Evolutionary conservation across 176 grass and related monocot species (phyloP).

Genomic region (Phoenix dactylifera): DNA sequence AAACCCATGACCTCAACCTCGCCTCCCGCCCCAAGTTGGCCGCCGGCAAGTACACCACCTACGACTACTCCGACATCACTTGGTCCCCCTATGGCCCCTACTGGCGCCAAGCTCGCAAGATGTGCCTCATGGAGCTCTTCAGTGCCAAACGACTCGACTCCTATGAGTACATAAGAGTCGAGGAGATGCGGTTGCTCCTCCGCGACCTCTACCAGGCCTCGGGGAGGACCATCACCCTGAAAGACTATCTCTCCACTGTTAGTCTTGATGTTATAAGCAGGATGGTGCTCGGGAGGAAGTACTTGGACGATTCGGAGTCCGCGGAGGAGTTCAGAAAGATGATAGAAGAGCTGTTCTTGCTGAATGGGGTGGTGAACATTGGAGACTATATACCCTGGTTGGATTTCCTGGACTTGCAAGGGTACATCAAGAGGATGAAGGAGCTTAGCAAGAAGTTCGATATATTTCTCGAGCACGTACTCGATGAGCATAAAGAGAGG

Average conservation of each 20-base stretch:
- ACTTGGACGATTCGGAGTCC: background rate
- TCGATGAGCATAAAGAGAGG: constrained; percentile 4
- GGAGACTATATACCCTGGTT: constrained; percentile 8
- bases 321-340: constrained; percentile 11
- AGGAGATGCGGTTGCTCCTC: constrained; percentile 50
- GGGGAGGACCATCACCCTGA: constrained; percentile 5
- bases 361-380: constrained; percentile 6
- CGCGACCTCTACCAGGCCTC: constrained; percentile 27
- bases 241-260: background rate
- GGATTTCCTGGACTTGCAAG: constrained; percentile 8
- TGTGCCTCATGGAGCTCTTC: constrained; percentile 87
- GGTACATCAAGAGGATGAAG: constrained; percentile 16
- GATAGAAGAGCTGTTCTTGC: constrained; percentile 7
- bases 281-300: constrained; percentile 8
- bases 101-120: constrained; percentile 64
- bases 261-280: constrained; percentile 1
- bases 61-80: constrained; percentile 68
- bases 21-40: constrained; percentile 45
- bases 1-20: too few relatives aligned
- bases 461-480: background rate
- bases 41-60: constrained; percentile 63
- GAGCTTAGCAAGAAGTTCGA: background rate
- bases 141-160: constrained; percentile 64
- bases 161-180: constrained; percentile 54
- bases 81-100: constrained; percentile 77